Conservation (phyloP, 2,329 filamentous ascomycete genomes). For the Talaromyces albobiverticillius region DNA sequence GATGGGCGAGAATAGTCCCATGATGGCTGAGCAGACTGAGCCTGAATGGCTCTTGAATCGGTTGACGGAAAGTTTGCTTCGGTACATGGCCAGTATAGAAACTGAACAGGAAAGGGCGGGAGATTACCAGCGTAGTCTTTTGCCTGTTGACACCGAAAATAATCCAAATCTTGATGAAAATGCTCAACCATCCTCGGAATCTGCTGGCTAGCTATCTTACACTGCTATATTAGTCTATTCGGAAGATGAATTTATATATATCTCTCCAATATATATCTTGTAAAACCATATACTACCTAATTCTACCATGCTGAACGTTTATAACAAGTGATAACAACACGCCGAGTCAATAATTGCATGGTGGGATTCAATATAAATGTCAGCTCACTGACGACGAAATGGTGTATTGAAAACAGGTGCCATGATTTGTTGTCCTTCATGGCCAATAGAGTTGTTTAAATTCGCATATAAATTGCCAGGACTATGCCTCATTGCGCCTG, state of each 20-base stretch:
- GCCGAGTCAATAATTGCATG: not conserved
- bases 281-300: too few species aligned
- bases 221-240: not conserved
- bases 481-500: not conserved
- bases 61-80: constrained; percentile 61
- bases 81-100: constrained; percentile 34
- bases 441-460: not conserved
- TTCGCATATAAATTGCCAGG: not conserved
- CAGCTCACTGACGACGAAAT: constrained; percentile 1
- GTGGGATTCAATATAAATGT: not conserved
- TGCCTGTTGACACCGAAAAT: not conserved
- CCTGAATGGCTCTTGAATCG: constrained; percentile 66
- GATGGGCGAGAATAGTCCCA: constrained; percentile 67
- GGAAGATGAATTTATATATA: not conserved
- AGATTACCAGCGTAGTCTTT: not conserved
- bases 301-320: too few species aligned
- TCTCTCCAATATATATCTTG: too few species aligned
- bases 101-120: not conserved
- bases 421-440: not conserved
- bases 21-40: constrained; percentile 62
- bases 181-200: not conserved
- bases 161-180: not conserved
- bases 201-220: not conserved
- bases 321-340: not conserved
- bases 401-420: constrained; percentile 9